Base-by-base conservation (phyloP, 768 basidiomycete species). In the Psilocybe subaeruginosa region DNA sequence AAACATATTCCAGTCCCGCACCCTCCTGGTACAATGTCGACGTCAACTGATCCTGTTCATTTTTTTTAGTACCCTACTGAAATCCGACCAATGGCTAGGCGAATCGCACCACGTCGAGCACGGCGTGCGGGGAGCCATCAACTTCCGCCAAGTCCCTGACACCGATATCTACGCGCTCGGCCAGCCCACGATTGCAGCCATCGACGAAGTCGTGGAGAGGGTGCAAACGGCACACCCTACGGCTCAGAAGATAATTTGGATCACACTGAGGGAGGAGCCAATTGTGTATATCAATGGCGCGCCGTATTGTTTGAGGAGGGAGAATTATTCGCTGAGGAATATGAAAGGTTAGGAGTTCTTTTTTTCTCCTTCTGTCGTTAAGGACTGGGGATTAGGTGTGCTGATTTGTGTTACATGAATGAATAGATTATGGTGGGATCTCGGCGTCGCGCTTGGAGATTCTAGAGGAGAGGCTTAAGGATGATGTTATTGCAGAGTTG, bases 261-360 rank as follows among this genome's bases (percentile, higher is more conserved):
- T 99, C 54, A 94, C 93, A 14, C 76, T 99, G n/a, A 80, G 97
- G 19, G 96, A 97, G 69, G 92, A 95, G 68, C 95, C 95, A 1
- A 84, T 96, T 45, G 89, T 94, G 0, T 95, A 96, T 73, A 85
- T 99, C 67, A 97, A 98, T 68, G 96, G 96, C 31, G 85, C 88
- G 16, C 93, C 95, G 0, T 98, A 95, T 73, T 98, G 96, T 65
- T 74, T 93, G 72, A 82, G 97, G 62, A 79, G 94, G 60, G 93
- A 97, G 69, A 84, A 87, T 3, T 93, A 91, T 66, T 91, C 92
- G 11, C 75, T 99, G 31, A 81, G 97, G 47, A 99, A 99, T 70
- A 94, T 99, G 89, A 97, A 96, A 82, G 92, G 88, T 91, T 60
- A 31, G 54, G 37, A 1, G 16, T 17, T 35, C 14, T 6, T 17